phyloP scores from a whole-genome alignment of 2,329 filamentous ascomycete genomes.

The Tolypocladium ovalisporum region DNA sequence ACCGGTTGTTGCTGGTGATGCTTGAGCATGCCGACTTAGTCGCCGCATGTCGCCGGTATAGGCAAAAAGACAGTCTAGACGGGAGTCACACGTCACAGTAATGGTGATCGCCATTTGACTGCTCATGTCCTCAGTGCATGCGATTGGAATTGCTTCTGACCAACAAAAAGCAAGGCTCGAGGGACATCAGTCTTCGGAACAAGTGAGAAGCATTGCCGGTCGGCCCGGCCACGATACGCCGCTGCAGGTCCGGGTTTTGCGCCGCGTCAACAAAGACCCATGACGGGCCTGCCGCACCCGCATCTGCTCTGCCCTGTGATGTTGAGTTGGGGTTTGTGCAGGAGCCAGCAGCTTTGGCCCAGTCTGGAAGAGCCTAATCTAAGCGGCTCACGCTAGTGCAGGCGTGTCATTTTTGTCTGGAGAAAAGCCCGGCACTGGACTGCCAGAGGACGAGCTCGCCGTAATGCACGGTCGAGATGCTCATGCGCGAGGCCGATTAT shows the following conservation, averaged over 20 bases:
- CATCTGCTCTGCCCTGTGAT: background rate
- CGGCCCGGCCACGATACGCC: background rate
- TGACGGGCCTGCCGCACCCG: too few species aligned
- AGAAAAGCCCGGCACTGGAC: background rate
- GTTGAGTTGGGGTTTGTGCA: background rate
- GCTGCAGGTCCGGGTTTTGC: background rate
- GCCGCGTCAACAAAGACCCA: background rate
- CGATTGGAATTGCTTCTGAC: background rate
- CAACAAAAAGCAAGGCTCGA: background rate
- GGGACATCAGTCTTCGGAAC: background rate
- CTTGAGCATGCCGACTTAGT: background rate
- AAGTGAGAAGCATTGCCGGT: background rate
- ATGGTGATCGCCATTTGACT: background rate
- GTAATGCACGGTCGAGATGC: background rate
- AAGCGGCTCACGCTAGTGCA: background rate
- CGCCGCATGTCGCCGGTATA: background rate
- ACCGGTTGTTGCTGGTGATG: background rate
- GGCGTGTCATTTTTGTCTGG: background rate
- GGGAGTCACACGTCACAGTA: background rate
- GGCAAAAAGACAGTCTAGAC: background rate
- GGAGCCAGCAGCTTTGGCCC: background rate
- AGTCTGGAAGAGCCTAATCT: background rate
- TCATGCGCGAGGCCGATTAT: background rate
- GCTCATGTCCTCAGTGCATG: background rate
- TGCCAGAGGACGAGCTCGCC: background rate